Base-by-base conservation (phyloP, 768 basidiomycete species). In the Leccinum obscurum region DNA sequence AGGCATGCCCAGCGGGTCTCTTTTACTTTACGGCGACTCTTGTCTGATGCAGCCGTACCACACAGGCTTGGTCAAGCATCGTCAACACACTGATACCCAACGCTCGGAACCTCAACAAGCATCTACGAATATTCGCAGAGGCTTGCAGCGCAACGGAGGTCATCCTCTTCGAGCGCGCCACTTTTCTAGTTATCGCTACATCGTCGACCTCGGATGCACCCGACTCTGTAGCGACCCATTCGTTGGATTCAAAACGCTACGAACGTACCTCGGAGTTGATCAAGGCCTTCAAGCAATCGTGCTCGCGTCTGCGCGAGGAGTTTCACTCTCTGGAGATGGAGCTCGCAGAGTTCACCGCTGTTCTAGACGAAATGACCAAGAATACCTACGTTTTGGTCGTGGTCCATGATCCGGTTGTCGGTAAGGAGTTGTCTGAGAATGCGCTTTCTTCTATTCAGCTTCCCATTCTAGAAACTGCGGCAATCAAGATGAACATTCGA, bases 41-140 rank as follows among this genome's bases (percentile, higher is more conserved):
- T 53, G 39, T 59, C 55, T 55, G 49, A 72, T 58, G n/a, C 24
- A 11, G n/a, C 17, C 28, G 56, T 22, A 35, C 52, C 10, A 37
- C 10, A 37, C 57, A 98, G 96, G 97, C 97, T 20, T 98, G 97
- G 97, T 98, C 97, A 20, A 88, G 87, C 64, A 96, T 99, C 61
- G 95, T 99, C 15, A 93, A 97, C 70, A 94, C 93, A 15, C 82
- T 99, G 66, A 96, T 98, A 59, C 97, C 97, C 4, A 98, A 98
- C 65, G 93, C 93, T 37, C 78, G 86, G n/a, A 86, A 93, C 50
- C 88, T 99, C 44, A 87, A 90, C 2, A 87, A 83, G 63, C 95
- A 98, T 66, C 84, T 99, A 17, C 84, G 87, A 7, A 92, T 87
- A 54, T 90, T 98, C 61, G 91, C 95, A 14, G 81, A 86, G 52